Base-by-base conservation (phyloP, 192 early-diverging fungal genomes). In the Coemansia sp. region DNA sequence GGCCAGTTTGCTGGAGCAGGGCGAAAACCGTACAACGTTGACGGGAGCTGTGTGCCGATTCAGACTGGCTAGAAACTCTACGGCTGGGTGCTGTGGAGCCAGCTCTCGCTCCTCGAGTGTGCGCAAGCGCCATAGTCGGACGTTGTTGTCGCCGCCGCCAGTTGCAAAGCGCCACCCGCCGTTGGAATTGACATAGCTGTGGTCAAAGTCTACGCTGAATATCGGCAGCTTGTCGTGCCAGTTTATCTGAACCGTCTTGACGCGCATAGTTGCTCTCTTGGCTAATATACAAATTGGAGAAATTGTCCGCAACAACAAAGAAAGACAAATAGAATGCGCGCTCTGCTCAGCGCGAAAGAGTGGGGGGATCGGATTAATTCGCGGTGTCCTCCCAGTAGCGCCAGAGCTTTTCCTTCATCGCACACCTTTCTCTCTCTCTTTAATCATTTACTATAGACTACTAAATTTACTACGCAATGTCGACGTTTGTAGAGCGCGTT, bases 141-240 rank as follows among this genome's bases (percentile, higher is more conserved):
- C 93, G 72, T 91, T 90, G 65, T 87, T 85, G 82, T 98, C 96
- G 24, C 90, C 94, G 59, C 96, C 96, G 45, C 89, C 90, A 10
- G 94, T 96, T 6, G 93, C 94, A 51, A 96, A 88, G 45, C 94
- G 85, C 50, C 85, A 85, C 31, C 65, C 69, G 46, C 81, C 70
- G 59, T 61, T 57, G 71, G 67, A 9, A 18, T 11, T 35, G 53
- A 24, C 48, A 43, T 68, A 65, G 75, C 57, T 65, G 80, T 75
- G 71, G 86, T 95, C 89, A 84, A 96, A 98, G 76, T 96, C 92
- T 18, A 89, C 88, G 58, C 93, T 94, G 80, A 95, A 94, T 57
- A 98, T 87, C 10, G 95, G 90, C 67, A 89, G 82, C 63, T 88
- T 89, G 65, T 92, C 96, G 71, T 98, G 96, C 96, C 96, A 96